Percentiles rank a stretch among this genome's conserved stretches.
phyloP scores from a whole-genome alignment of 2,329 filamentous ascomycete species.

The Ophiobolus disseminans region DNA sequence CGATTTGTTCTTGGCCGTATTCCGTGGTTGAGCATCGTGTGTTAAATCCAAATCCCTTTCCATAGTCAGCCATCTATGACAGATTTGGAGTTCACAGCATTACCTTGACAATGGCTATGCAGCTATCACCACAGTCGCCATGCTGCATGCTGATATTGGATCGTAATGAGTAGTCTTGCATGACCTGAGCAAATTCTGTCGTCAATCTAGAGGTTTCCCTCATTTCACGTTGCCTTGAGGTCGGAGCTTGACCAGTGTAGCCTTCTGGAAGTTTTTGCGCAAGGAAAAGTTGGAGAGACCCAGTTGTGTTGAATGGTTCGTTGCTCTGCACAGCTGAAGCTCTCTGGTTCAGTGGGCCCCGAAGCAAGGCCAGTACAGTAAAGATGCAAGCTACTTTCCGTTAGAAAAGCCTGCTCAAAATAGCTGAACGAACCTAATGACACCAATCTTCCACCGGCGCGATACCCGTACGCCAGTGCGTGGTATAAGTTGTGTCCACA shows the following conservation, averaged over 20 bases:
- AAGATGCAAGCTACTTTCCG: not conserved
- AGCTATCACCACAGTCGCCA: not conserved
- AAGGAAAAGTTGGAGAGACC: not conserved
- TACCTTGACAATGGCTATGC: constrained; percentile 1
- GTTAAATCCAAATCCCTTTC: constrained; percentile 5
- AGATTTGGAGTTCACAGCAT: too few relatives aligned
- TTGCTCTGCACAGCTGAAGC: constrained; percentile 3
- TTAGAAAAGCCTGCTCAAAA: not conserved
- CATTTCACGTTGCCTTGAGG: constrained; percentile 1
- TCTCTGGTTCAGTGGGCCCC: constrained; percentile 4
- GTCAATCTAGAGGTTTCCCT: constrained; percentile 1
- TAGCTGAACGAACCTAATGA: not conserved
- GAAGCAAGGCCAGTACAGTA: constrained; percentile 3
- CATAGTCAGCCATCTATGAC: not conserved
- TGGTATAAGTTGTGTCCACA: constrained; percentile 3
- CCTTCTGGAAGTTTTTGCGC: constrained; percentile 2
- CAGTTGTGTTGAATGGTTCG: not conserved
- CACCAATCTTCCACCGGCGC: constrained; percentile 3
- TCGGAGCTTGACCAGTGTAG: not conserved
- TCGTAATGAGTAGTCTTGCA: constrained; percentile 6
- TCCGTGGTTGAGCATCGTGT: not conserved
- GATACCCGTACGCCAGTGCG: constrained; percentile 1
- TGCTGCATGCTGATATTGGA: constrained; percentile 3
- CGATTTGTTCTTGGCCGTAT: not conserved
- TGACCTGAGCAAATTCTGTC: constrained; percentile 5